These are phyloP conservation scores for Aphanomyces cochlioides DNA, from an alignment of 352 stramenopile species.

Conservation along the genomic window DNA sequence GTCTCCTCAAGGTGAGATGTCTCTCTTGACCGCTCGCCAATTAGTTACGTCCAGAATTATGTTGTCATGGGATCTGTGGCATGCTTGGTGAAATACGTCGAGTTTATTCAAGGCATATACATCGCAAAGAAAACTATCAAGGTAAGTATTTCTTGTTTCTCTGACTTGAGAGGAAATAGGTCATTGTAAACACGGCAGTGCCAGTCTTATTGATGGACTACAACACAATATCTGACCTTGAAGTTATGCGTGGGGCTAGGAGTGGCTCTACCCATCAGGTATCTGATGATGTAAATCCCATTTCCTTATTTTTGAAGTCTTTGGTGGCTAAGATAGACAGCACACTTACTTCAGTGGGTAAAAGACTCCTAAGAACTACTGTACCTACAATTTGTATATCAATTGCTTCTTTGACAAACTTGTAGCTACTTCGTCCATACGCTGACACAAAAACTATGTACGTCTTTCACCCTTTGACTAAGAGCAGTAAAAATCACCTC, in stretches of 20 bases:
- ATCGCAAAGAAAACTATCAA: slow-evolving; percentile 81
- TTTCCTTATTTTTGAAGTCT: slow-evolving; percentile 42
- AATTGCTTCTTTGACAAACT: slow-evolving; percentile 13
- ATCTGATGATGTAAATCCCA: background rate
- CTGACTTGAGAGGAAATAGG: slow-evolving; percentile 34
- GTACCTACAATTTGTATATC: slow-evolving; percentile 37
- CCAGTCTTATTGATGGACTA: slow-evolving; percentile 80
- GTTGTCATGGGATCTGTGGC: slow-evolving; percentile 75
- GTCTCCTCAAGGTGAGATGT: slow-evolving; percentile 56
- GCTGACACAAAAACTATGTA: slow-evolving; percentile 82
- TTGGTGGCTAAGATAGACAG: slow-evolving; percentile 75
- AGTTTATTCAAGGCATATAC: slow-evolving; percentile 82
- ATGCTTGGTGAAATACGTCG: slow-evolving; percentile 81
- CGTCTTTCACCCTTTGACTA: background rate
- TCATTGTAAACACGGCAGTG: slow-evolving; percentile 68
- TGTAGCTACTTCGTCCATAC: slow-evolving; percentile 71
- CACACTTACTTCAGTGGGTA: slow-evolving; percentile 69
- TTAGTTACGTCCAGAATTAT: slow-evolving; percentile 55
- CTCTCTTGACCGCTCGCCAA: background rate
- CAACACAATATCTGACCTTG: slow-evolving; percentile 65
- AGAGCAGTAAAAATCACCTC: background rate
- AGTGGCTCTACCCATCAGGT: slow-evolving; percentile 57
- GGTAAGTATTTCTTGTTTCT: slow-evolving; percentile 35
- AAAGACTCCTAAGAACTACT: slow-evolving; percentile 69
- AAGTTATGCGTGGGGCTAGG: slow-evolving; percentile 60